These are phyloP conservation scores for Helichrysum umbraculigerum DNA, from an alignment of 129 eudicot genomes.

Conservation along the genomic window DNA sequence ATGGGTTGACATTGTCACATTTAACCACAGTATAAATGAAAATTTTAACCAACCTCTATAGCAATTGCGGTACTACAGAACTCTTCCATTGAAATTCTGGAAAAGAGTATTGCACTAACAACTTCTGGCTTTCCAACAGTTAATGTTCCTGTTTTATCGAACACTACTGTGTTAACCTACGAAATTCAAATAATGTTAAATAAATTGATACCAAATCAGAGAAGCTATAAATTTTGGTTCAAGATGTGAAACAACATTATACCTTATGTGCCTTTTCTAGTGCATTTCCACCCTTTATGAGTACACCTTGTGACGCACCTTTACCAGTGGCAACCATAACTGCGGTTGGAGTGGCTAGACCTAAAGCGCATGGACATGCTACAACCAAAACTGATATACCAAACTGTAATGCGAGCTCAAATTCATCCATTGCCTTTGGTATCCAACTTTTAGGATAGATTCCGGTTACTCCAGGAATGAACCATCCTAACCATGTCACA, in stretches of 20 bases:
- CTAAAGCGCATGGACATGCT: slow-evolving; percentile 99
- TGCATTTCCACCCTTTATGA: slow-evolving; percentile 93
- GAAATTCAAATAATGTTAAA: slow-evolving; percentile 11
- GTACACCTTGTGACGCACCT: slow-evolving; percentile 97
- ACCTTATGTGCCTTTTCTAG: slow-evolving; percentile 96
- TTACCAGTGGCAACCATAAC: slow-evolving; percentile 99
- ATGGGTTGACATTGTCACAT: background rate
- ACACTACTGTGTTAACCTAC: slow-evolving; percentile 85
- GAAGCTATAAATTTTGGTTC: background rate
- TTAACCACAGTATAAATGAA: background rate
- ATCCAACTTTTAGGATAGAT: slow-evolving; percentile 85
- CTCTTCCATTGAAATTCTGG: slow-evolving; percentile 73
- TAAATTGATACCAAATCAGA: background rate
- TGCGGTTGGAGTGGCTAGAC: slow-evolving; percentile 98
- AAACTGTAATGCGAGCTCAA: slow-evolving; percentile 94
- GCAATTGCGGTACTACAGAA: slow-evolving; percentile 71
- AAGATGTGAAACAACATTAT: background rate
- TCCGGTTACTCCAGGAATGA: slow-evolving; percentile 75
- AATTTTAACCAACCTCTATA: slow-evolving; percentile 63
- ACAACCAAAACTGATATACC: slow-evolving; percentile 93
- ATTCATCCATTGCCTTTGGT: slow-evolving; percentile 88
- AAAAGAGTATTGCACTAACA: slow-evolving; percentile 74
- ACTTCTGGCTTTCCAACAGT: slow-evolving; percentile 92
- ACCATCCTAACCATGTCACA: slow-evolving; percentile 88
- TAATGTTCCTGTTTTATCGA: slow-evolving; percentile 96